Evolutionary conservation across 371 early-diverging fungal species (phyloP).

Genomic region (Nematocida minor): DNA sequence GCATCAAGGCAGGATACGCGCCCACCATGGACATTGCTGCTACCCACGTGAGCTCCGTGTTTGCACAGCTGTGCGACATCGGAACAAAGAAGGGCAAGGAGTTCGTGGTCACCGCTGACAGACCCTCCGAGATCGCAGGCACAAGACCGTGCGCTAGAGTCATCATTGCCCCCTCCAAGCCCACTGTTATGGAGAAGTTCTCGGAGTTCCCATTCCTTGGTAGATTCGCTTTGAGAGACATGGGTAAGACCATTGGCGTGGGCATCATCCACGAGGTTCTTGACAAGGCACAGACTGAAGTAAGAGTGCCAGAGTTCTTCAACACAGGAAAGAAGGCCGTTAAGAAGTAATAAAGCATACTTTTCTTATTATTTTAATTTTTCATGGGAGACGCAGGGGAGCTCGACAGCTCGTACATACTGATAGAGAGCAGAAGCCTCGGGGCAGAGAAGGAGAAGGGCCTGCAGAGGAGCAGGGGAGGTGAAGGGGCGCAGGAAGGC

Average conservation of each 20-base stretch:
- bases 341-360: conserved; percentile 22
- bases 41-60: conserved; percentile 56
- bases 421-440: neutral
- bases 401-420: conserved; percentile 35
- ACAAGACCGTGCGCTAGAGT: conserved; percentile 41
- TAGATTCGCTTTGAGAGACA: conserved; percentile 64
- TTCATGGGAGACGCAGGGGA: conserved; percentile 39
- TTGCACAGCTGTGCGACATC: conserved; percentile 50
- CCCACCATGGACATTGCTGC: conserved; percentile 61
- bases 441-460: neutral
- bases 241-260: conserved; percentile 57
- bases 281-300: conserved; percentile 42
- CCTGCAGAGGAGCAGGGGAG: too few species aligned
- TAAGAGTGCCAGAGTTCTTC: conserved; percentile 28
- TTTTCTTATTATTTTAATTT: conserved; percentile 11
- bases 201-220: conserved; percentile 58
- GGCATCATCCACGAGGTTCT: conserved; percentile 54
- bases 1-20: conserved; percentile 59
- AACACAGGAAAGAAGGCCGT: conserved; percentile 40
- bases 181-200: conserved; percentile 56
- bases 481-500: neutral
- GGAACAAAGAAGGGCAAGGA: conserved; percentile 52
- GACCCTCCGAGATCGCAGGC: conserved; percentile 43
- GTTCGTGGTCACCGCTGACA: conserved; percentile 1
- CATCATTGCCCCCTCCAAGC: conserved; percentile 60